Evolutionary conservation across 768 basidiomycete species (phyloP), one percentile per base, ranked within the genome.

Genomic region (Saitozyma podzolica): DNA sequence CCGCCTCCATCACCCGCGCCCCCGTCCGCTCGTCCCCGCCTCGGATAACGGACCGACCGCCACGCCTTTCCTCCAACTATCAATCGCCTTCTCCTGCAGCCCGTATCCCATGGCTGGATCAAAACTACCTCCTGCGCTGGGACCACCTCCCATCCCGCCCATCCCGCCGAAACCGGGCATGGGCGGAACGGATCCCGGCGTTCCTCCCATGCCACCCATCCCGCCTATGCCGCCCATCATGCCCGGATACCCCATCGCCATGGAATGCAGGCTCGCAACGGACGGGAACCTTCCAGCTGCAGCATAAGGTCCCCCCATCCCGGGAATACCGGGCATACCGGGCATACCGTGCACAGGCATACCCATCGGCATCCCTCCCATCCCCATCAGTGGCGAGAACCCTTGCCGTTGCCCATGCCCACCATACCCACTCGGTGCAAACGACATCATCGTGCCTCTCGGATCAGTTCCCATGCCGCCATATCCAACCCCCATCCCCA

Each of bases 61-160:
- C 29, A 75, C 73, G 51, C 70, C 70, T 50, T 70, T 60, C 55
- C 73, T 66, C 73, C 73, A 75, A 51, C 52, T 61, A 65, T 75
- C 73, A 49, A 74, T 74, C 41, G 65, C 61, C 29, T 61, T 29
- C 14, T 42, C 56, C n/a, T 52, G 58, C 14, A 29, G 29, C 29
- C 29, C 29, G 29, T 29, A 29, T 29, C 29, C 29, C 29, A 29
- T 29, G 2, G 2, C 29, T 29, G 29, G 29, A 29, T 29, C 29
- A 29, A 29, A 29, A 29, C 29, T 29, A 29, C 29, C 29, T 29
- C 29, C 29, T 29, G 29, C 29, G 29, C 29, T 5, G 29, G 29
- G 29, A 29, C 29, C 29, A 29, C 29, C 29, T 29, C 29, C 29
- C 29, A 29, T 29, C 29, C 51, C 58, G 50, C 29, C 29, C 29